Evolutionary conservation across 2,329 filamentous ascomycete species (phyloP), one percentile per base, ranked within the genome.

Genomic region (Aspergillus hortae): DNA sequence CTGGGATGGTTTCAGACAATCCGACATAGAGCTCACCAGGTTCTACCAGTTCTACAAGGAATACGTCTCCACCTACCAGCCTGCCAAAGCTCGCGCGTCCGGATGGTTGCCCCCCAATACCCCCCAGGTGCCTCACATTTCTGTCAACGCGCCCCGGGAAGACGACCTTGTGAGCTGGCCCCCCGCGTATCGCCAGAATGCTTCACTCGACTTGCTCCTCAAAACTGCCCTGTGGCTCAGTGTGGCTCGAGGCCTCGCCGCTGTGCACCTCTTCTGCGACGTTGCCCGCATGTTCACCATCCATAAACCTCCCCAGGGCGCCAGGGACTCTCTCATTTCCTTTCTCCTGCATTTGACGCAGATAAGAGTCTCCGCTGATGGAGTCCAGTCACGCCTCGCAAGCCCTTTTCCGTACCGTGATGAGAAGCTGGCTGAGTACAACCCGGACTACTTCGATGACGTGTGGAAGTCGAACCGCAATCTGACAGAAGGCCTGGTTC

Each of bases 221-320:
- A 61, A 60, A 30, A 62, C 51, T 11, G 62, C 62, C 1, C 45
- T 61, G 40, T 67, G 65, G 62, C 56, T 67, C 11, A 54, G 57
- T 11, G 43, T 63, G 7, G 61, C 63, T 6, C 53, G 65, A 45
- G 61, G 65, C n/a, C 52, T 57, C 4, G 44, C 62, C 12, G 58
- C 65, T 2, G 63, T 65, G 7, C 62, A 66, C 48, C 55, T 67
- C 4, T 67, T 65, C 48, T 66, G 59, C 44, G 61, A 67, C 32
- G 47, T 62, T n/a, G 55, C 52, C 17, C 56, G 60, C 14, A 49
- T 58, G 4, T 67, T 67, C 40, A 57, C 56, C 9, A 32, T 55
- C 6, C 48, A 52, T 23, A 46, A 51, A n/a, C 56, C 56, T 2
- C 41, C 49, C 5, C 21, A 27, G 11, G 19, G 17, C 4, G 43